Conservation (phyloP, 1,284 basidiomycete genomes). For the Marasmius sp. region DNA sequence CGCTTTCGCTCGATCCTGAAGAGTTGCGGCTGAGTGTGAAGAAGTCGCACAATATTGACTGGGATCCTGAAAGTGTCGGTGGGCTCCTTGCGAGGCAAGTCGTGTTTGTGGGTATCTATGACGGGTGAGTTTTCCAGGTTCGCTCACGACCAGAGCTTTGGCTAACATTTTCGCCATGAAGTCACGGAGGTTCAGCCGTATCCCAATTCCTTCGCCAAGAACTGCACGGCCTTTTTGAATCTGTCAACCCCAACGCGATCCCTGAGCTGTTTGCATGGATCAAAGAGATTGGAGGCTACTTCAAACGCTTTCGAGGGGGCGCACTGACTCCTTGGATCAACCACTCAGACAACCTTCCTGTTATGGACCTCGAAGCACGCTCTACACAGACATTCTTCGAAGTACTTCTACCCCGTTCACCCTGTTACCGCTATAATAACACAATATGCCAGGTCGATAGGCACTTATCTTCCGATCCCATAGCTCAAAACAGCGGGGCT, state of each 20-base stretch:
- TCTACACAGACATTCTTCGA: slow-evolving; percentile 85
- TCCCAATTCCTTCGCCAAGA: slow-evolving; percentile 79
- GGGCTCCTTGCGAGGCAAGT: slow-evolving; percentile 71
- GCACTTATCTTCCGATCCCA: slow-evolving; percentile 57
- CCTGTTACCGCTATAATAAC: slow-evolving; percentile 4
- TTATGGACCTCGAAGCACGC: slow-evolving; percentile 80
- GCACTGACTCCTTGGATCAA: slow-evolving; percentile 68
- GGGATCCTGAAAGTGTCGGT: slow-evolving; percentile 67
- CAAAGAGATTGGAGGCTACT: slow-evolving; percentile 83
- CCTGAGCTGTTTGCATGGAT: slow-evolving; percentile 78
- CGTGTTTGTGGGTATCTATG: slow-evolving; percentile 85
- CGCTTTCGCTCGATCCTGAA: slow-evolving; percentile 70
- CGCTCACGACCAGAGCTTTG: background rate
- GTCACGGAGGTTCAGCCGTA: slow-evolving; percentile 79
- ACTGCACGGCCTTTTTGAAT: slow-evolving; percentile 79
- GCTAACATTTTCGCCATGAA: slow-evolving; percentile 26
- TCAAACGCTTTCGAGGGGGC: slow-evolving; percentile 84
- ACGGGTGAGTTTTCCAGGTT: slow-evolving; percentile 58
- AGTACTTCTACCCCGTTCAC: slow-evolving; percentile 40
- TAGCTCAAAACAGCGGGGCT: slow-evolving; percentile 75
- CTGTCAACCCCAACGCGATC: slow-evolving; percentile 63
- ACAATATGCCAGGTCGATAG: slow-evolving; percentile 53
- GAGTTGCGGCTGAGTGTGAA: slow-evolving; percentile 70
- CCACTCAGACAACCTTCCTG: slow-evolving; percentile 38
- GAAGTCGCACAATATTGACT: slow-evolving; percentile 61